Evolutionary conservation across 306 rosid species (phyloP).

Genomic region (Medicago arabica): DNA sequence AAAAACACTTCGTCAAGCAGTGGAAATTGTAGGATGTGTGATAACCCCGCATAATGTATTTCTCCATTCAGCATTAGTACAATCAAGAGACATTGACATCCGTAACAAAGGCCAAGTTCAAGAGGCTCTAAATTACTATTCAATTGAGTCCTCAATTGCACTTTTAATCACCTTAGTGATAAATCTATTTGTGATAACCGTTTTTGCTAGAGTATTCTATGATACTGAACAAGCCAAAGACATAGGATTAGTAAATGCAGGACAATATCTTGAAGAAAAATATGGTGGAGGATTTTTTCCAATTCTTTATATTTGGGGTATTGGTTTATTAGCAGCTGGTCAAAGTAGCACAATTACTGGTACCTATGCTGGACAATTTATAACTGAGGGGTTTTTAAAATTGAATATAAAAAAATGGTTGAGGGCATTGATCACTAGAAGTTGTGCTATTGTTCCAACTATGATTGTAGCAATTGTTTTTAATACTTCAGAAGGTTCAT

Average conservation of each 20-base stretch:
- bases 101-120: slow-evolving; percentile 61
- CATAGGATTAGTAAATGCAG: slow-evolving; percentile 76
- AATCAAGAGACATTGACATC: slow-evolving; percentile 52
- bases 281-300: slow-evolving; percentile 76
- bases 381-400: slow-evolving; percentile 69
- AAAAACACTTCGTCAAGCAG: slow-evolving; percentile 56
- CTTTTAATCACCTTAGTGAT: slow-evolving; percentile 64
- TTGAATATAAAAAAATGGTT: slow-evolving; percentile 72
- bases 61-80: slow-evolving; percentile 59
- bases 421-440: slow-evolving; percentile 75
- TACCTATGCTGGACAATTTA: slow-evolving; percentile 74
- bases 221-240: slow-evolving; percentile 59
- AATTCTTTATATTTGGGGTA: slow-evolving; percentile 74
- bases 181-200: slow-evolving; percentile 67
- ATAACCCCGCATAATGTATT: slow-evolving; percentile 60
- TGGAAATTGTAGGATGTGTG: slow-evolving; percentile 55
- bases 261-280: slow-evolving; percentile 66
- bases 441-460: slow-evolving; percentile 79
- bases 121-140: slow-evolving; percentile 71
- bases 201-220: slow-evolving; percentile 70
- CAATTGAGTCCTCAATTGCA: slow-evolving; percentile 71
- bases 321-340: slow-evolving; percentile 79
- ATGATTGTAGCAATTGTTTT: slow-evolving; percentile 68
- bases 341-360: slow-evolving; percentile 77
- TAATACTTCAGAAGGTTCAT: slow-evolving; percentile 67